Percentiles rank a stretch among this genome's conserved stretches.
Conservation (phyloP, 768 basidiomycete genomes). For the Tricholoma furcatifolium region DNA sequence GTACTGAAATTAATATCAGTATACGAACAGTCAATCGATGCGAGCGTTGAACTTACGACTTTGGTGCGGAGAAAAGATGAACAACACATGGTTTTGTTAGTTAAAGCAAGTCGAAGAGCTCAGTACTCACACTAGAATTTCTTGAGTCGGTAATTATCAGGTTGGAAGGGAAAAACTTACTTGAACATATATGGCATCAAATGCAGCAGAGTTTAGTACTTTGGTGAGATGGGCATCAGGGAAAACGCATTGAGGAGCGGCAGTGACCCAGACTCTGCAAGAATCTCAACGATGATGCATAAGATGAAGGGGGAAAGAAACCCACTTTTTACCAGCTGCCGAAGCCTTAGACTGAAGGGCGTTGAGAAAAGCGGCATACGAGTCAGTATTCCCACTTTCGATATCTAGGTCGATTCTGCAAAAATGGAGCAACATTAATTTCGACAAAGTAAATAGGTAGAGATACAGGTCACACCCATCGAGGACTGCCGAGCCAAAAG, state of each 20-base stretch:
- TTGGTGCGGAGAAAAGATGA: not conserved
- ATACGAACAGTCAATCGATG: not conserved
- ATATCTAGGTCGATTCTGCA: constrained; percentile 60
- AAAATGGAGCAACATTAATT: not conserved
- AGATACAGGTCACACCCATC: constrained; percentile 45
- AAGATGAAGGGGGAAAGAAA: not conserved
- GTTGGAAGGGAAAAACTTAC: constrained; percentile 36
- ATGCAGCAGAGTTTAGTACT: constrained; percentile 54
- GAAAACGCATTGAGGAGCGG: constrained; percentile 57
- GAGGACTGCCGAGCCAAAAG: constrained; percentile 62
- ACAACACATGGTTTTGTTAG: not conserved
- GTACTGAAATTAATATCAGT: constrained; percentile 7
- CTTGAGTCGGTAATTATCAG: not conserved
- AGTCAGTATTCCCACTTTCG: constrained; percentile 50
- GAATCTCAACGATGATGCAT: constrained; percentile 33
- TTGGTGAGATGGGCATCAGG: constrained; percentile 56
- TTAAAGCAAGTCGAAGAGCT: not conserved
- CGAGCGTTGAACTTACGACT: constrained; percentile 12
- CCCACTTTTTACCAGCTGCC: constrained; percentile 47
- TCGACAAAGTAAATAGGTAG: not conserved
- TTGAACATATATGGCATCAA: constrained; percentile 69
- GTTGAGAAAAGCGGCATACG: constrained; percentile 49
- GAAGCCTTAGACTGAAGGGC: constrained; percentile 41
- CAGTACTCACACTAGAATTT: constrained; percentile 8
- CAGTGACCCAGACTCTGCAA: constrained; percentile 59